Evolutionary conservation across 169 alveolate genomes (phyloP).

Genomic region (Cryptosporidium sp.): DNA sequence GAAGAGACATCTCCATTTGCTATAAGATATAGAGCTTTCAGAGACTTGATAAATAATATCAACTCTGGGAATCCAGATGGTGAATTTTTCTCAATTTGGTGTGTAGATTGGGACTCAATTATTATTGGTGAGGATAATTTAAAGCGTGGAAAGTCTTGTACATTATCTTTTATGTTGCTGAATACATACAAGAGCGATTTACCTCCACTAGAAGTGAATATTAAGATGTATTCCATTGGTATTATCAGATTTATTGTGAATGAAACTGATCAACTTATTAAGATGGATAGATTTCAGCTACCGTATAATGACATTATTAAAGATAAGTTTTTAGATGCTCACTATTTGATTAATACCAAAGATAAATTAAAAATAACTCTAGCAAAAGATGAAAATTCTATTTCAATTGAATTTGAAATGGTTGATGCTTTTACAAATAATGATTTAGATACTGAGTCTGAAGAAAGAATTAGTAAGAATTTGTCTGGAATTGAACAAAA

Average conservation of each 20-base stretch:
- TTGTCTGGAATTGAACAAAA: background rate
- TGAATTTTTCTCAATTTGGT: slow-evolving; percentile 57
- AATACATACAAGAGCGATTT: slow-evolving; percentile 25
- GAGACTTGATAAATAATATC: slow-evolving; percentile 16
- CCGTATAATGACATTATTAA: slow-evolving; percentile 35
- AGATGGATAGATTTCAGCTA: slow-evolving; percentile 22
- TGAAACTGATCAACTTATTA: slow-evolving; percentile 47
- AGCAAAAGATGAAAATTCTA: slow-evolving; percentile 1
- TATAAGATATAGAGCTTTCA: slow-evolving; percentile 49
- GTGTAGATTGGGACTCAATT: slow-evolving; percentile 24
- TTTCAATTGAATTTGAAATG: slow-evolving; percentile 12
- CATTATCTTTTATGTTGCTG: slow-evolving; percentile 26
- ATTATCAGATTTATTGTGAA: slow-evolving; percentile 19
- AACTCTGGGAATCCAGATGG: background rate
- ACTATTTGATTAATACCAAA: slow-evolving; percentile 14
- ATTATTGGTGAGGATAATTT: slow-evolving; percentile 17
- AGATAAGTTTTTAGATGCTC: slow-evolving; percentile 30
- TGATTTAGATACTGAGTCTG: background rate
- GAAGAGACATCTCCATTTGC: slow-evolving; percentile 69
- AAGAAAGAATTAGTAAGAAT: background rate
- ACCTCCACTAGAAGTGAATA: slow-evolving; percentile 32
- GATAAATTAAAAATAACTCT: slow-evolving; percentile 1
- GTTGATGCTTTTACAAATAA: background rate
- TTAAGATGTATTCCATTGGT: slow-evolving; percentile 52
- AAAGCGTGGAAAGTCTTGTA: background rate